Base-by-base conservation (phyloP, 345 rosid genomes). In the Citrus unshiu region DNA sequence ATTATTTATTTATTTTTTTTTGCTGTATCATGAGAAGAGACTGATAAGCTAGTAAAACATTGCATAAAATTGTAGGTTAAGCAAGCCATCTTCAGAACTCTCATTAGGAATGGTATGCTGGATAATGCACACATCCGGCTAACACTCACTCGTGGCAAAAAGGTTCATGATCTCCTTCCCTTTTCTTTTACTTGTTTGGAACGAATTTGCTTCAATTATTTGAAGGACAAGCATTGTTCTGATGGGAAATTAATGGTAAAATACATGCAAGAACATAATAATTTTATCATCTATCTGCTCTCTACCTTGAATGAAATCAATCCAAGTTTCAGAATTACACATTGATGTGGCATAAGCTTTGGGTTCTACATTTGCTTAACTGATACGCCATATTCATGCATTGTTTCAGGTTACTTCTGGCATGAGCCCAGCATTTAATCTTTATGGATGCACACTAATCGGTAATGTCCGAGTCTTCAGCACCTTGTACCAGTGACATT, bases 371-470 rank as follows among this genome's bases (percentile, higher is more conserved):
- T 70, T 67, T 65, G 70, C 21, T 62, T 67, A 62, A 30, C 72
- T 75, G 2, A 22, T 37, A 76, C 57, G 54, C 56, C 19, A 8
- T 61, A 13, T 29, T 5, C 37, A 35, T 70, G 59, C 49, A 49
- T 61, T 80, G 21, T 83, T 83, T 68, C 84, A 94, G 97, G 97
- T 95, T 62, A 89, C 98, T 72, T 95, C 98, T 68, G 97, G 98
- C 77, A 95, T 95, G 98, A 93, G 98, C 87, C 98, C 98, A 75
- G 91, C 86, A 62, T 95, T 93, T 85, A 95, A 93, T 81, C 94
- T 80, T 27, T 92, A 89, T 83, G 98, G 97, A 70, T 93, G 98
- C 83, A 95, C 98, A 4, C 86, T 93, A 72, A 93, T 95, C 1
- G 98, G 98, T 95, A 91, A 75, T 78, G 58, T 84, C 75, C 13